Conservation (phyloP, 805 yeast genomes). For the Jamesozyma gamospora region DNA sequence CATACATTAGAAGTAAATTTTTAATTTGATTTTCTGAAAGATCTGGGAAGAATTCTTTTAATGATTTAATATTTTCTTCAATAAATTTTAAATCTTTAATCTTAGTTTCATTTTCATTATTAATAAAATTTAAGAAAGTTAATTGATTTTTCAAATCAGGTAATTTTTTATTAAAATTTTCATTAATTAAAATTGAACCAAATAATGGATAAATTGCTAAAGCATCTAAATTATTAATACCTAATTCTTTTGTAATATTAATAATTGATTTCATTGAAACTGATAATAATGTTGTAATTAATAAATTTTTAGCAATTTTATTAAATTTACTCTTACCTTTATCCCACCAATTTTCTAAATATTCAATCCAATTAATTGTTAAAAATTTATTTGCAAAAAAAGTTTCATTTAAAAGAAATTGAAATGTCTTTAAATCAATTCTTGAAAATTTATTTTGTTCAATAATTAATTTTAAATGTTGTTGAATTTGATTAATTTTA, state of each 20-base stretch:
- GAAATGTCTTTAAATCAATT: constrained; percentile 38
- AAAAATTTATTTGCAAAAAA: constrained; percentile 42
- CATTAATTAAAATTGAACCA: constrained; percentile 43
- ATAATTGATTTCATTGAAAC: constrained; percentile 36
- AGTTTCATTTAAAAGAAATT: constrained; percentile 37
- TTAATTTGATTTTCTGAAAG: constrained; percentile 39
- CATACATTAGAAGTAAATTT: constrained; percentile 39
- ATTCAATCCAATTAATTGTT: constrained; percentile 45
- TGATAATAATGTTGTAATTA: constrained; percentile 43
- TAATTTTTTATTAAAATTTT: constrained; percentile 34
- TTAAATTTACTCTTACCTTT: constrained; percentile 48
- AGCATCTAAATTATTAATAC: constrained; percentile 34
- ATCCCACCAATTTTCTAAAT: constrained; percentile 46
- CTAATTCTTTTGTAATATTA: constrained; percentile 35
- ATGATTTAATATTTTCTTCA: constrained; percentile 9
- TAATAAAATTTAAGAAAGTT: constrained; percentile 33
- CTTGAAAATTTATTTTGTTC: constrained; percentile 38
- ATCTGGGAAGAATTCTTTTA: constrained; percentile 60
- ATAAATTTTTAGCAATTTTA: constrained; percentile 36
- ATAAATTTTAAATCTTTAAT: not conserved
- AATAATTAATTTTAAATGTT: constrained; percentile 39
- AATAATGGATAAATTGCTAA: constrained; percentile 44
- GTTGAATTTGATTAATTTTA: constrained; percentile 39
- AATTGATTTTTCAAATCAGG: constrained; percentile 47
- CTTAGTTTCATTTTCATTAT: not conserved